Percentiles rank a stretch among this genome's conserved stretches.
Evolutionary conservation across 2,329 filamentous ascomycete species (phyloP).

Genomic region (Paecilomyces niveus): DNA sequence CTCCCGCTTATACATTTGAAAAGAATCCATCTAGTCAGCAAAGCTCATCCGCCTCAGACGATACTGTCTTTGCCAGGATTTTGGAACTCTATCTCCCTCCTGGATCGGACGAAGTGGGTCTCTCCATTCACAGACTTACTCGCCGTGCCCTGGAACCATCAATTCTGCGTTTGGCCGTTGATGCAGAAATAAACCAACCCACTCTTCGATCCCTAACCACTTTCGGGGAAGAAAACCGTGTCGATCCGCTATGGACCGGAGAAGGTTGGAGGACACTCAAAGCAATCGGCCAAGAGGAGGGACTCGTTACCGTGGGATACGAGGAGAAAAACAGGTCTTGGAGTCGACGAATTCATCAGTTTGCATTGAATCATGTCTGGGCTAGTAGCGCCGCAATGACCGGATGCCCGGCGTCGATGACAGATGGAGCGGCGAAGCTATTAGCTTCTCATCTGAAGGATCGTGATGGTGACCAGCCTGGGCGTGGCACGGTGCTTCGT

Average conservation of each 20-base stretch:
- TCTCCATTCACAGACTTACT: not conserved
- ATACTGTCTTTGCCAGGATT: not conserved
- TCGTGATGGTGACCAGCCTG: slow-evolving; percentile 12
- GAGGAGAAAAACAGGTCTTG: slow-evolving; percentile 7
- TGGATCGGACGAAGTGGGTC: not conserved
- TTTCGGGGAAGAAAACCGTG: slow-evolving; percentile 17
- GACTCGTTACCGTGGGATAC: slow-evolving; percentile 16
- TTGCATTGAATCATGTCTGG: slow-evolving; percentile 16
- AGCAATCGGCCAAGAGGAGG: slow-evolving; percentile 16
- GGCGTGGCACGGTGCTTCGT: slow-evolving; percentile 8
- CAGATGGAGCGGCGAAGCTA: slow-evolving; percentile 19
- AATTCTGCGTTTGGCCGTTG: slow-evolving; percentile 9
- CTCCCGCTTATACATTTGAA: slow-evolving; percentile 13
- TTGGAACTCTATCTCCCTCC: not conserved
- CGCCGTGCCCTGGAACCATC: not conserved
- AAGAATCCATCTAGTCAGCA: not conserved
- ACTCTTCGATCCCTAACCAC: slow-evolving; percentile 15
- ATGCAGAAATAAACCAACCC: slow-evolving; percentile 15
- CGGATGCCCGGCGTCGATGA: slow-evolving; percentile 20
- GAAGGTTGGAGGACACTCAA: slow-evolving; percentile 19
- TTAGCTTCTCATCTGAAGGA: slow-evolving; percentile 13
- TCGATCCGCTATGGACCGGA: slow-evolving; percentile 16
- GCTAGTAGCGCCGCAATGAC: slow-evolving; percentile 17
- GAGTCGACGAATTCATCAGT: slow-evolving; percentile 17
- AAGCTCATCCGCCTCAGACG: not conserved